These are phyloP conservation scores for Leucosporidium scottii DNA, from an alignment of 768 basidiomycete genomes.

Conservation along the genomic window DNA sequence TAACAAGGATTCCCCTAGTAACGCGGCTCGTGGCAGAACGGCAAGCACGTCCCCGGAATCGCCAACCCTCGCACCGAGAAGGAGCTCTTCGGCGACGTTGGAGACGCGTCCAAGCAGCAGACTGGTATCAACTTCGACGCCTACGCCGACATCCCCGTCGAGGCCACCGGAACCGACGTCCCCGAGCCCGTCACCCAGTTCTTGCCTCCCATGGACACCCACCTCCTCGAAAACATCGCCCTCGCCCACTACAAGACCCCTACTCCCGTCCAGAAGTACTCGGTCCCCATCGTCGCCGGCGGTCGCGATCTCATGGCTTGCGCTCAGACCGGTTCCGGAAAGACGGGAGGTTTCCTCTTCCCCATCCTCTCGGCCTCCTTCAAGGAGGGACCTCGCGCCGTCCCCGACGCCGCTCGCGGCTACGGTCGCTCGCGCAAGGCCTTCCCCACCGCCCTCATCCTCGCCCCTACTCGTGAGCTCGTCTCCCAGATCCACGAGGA, in stretches of 20 bases:
- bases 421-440: conserved; percentile 76
- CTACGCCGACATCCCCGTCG: conserved; percentile 98
- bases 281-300: conserved; percentile 90
- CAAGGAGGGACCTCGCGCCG: conserved; percentile 64
- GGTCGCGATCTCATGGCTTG: conserved; percentile 73
- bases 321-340: conserved; percentile 98
- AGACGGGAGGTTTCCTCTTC: conserved; percentile 98
- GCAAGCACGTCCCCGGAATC: conserved; percentile 69
- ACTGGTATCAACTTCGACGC: conserved; percentile 99
- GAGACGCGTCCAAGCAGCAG: conserved; percentile 78
- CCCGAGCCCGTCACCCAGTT: conserved; percentile 87
- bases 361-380: conserved; percentile 95
- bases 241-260: conserved; percentile 89
- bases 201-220: conserved; percentile 83
- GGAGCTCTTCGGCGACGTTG: conserved; percentile 85
- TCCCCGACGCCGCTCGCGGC: conserved; percentile 48
- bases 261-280: conserved; percentile 99
- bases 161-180: conserved; percentile 94
- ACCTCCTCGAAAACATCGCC: conserved; percentile 89
- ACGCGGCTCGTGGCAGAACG: conserved; percentile 86
- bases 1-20: too few relatives aligned
- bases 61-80: conserved; percentile 86
- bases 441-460: conserved; percentile 91
- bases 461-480: conserved; percentile 96
- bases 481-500: conserved; percentile 99